Evolutionary conservation across 371 early-diverging fungal genomes (phyloP).

Genomic region (Mucor mucedo): DNA sequence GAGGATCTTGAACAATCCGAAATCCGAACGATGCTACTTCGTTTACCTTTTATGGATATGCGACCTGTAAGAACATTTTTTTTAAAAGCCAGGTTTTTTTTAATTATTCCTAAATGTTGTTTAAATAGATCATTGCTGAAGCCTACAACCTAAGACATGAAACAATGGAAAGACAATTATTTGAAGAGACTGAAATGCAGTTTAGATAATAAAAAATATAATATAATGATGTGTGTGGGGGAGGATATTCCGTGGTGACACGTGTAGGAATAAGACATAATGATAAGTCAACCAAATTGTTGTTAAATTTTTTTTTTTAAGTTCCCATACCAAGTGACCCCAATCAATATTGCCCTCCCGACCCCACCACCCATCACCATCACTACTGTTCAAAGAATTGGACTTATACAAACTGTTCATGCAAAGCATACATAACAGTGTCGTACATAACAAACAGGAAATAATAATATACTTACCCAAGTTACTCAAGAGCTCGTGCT

Average conservation of each 20-base stretch:
- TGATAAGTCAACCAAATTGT: constrained; percentile 1
- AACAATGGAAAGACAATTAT: constrained; percentile 59
- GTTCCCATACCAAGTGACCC: too few relatives aligned
- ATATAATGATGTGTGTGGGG: background rate
- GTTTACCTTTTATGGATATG: constrained; percentile 76
- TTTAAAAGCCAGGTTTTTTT: background rate
- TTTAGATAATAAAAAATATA: background rate
- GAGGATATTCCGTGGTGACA: background rate
- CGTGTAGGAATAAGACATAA: background rate
- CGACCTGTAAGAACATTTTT: constrained; percentile 44
- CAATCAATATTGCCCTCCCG: too few relatives aligned
- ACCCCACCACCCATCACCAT: too few relatives aligned
- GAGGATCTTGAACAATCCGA: constrained; percentile 88
- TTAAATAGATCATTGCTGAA: constrained; percentile 58
- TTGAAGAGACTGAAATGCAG: constrained; percentile 30
- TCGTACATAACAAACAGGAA: background rate
- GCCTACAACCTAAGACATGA: constrained; percentile 70
- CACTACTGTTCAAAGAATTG: too few relatives aligned
- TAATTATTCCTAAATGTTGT: background rate
- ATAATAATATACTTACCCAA: background rate
- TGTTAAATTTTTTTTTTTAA: background rate
- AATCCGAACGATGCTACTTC: constrained; percentile 75
- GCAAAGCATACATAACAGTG: too few relatives aligned
- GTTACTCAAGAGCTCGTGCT: too few relatives aligned
- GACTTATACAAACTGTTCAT: background rate